Base-by-base conservation (phyloP, 2,329 filamentous ascomycete species). In the Pezicula radicicola region DNA sequence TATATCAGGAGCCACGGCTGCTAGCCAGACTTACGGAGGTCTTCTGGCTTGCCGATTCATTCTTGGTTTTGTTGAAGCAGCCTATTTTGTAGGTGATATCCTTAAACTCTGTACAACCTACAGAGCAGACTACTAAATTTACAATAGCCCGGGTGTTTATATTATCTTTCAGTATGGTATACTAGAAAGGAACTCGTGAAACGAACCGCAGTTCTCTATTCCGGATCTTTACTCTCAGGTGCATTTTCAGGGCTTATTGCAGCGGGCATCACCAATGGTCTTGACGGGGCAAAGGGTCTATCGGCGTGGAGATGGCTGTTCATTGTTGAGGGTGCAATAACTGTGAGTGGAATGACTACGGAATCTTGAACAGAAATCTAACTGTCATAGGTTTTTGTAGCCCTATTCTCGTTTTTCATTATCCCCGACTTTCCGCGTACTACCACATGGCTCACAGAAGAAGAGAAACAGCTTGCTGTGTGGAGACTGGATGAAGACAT, bases 251-350 rank as follows among this genome's bases (percentile, higher is more conserved):
- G 84, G 2, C 66, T 84, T 7, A 77, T 84, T 27, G 74, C 78
- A 1, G 79, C 79, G 0, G 81, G 85, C 6, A 87, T 90, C 50
- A 82, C 80, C 0, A 70, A 73, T 18, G 81, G 84, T 44, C 78
- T 90, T 72, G 75, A 85, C 51, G 75, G 78, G 2, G 69, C 67
- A 1, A 68, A 68, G 10, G 84, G 83, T 0, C 69, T 83, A 3
- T 68, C 72, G 1, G 81, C 81, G 3, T 88, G 76, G 84, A 72
- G 82, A 15, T 84, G 78, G 77, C 69, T 87, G 0, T 87, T 87
- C 68, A 81, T 88, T 48, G 81, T 88, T 40, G 84, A 89, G 65
- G 85, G 85, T 25, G 72, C 75, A 16, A 75, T 85, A 54, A 88
- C 85, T 2, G 70, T 88, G 27, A 71, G 37, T 40, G 15, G 8